Conservation (phyloP, 306 rosid genomes). For the Vigna mungo region DNA sequence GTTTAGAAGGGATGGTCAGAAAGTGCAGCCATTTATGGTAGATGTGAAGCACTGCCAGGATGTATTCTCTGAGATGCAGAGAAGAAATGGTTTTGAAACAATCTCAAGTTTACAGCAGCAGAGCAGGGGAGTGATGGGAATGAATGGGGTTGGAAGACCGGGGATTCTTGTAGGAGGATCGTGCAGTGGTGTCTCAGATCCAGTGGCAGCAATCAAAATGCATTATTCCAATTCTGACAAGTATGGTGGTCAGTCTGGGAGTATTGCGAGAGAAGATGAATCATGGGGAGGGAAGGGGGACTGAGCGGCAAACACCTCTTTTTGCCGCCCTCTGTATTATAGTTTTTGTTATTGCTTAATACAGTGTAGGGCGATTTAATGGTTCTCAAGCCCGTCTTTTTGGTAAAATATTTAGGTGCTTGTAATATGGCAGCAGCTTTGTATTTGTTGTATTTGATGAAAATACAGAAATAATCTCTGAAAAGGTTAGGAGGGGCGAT, state of each 20-base stretch:
- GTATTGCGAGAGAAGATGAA: conserved; percentile 68
- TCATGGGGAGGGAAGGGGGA: conserved; percentile 81
- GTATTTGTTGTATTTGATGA: conserved; percentile 80
- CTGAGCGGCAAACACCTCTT: conserved; percentile 58
- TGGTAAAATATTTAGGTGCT: conserved; percentile 71
- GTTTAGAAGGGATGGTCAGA: conserved; percentile 62
- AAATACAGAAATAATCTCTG: conserved; percentile 80
- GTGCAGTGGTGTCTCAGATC: conserved; percentile 79
- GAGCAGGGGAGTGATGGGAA: conserved; percentile 74
- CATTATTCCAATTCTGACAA: conserved; percentile 77
- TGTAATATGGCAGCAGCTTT: conserved; percentile 79
- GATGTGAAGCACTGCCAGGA: conserved; percentile 74
- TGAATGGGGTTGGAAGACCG: conserved; percentile 78
- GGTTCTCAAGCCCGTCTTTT: conserved; percentile 60
- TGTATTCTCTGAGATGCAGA: conserved; percentile 67
- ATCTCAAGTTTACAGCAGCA: conserved; percentile 78
- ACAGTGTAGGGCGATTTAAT: conserved; percentile 66
- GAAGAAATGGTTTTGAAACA: conserved; percentile 73
- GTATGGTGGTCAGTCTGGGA: conserved; percentile 72
- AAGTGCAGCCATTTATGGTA: conserved; percentile 72
- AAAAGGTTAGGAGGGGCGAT: conserved; percentile 57
- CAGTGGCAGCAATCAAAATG: conserved; percentile 92
- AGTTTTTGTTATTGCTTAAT: conserved; percentile 65
- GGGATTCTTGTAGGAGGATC: conserved; percentile 75
- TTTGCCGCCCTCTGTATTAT: conserved; percentile 73